These are phyloP conservation scores for Dendrostoma leiphaemia DNA, from an alignment of 2,329 filamentous ascomycete species.

Conservation along the genomic window DNA sequence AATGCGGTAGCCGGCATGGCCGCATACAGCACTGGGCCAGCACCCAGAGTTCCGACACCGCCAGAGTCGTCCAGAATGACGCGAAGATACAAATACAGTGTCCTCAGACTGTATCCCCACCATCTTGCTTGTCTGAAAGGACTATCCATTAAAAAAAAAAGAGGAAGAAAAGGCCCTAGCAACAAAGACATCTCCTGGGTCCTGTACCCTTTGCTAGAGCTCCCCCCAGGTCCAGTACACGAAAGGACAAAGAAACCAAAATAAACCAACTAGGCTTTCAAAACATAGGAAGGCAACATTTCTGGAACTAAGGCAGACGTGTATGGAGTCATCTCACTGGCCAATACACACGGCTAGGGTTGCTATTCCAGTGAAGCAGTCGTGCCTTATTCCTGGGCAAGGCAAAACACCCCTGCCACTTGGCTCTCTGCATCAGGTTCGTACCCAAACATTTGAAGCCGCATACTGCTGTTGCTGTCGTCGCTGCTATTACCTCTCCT, in stretches of 20 bases:
- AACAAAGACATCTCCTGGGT: constrained; percentile 17
- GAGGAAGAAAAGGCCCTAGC: constrained; percentile 9
- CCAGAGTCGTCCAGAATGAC: constrained; percentile 9
- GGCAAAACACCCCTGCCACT: constrained; percentile 17
- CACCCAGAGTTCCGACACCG: constrained; percentile 11
- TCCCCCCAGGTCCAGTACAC: constrained; percentile 11
- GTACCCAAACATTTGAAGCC: constrained; percentile 19
- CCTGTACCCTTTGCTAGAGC: constrained; percentile 10
- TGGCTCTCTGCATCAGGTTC: constrained; percentile 18
- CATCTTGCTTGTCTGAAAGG: constrained; percentile 11
- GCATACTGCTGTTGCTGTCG: constrained; percentile 20
- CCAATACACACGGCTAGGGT: constrained; percentile 8
- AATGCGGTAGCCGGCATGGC: constrained; percentile 20
- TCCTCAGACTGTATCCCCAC: constrained; percentile 2
- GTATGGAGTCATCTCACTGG: constrained; percentile 14
- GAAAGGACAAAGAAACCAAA: constrained; percentile 21
- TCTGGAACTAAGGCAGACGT: constrained; percentile 12
- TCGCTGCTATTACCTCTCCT: not conserved
- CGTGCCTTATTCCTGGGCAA: constrained; percentile 8
- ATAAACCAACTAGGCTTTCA: constrained; percentile 16
- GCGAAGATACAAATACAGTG: constrained; percentile 21
- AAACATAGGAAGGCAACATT: constrained; percentile 13
- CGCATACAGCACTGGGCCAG: constrained; percentile 17
- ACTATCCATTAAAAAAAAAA: too few relatives aligned
- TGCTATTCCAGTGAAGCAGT: constrained; percentile 13